A percentile compares a stretch with the other conserved stretches of the same genome.
phyloP scores from a whole-genome alignment of 2,329 filamentous ascomycete genomes.

The Aspergillus alliaceus region DNA sequence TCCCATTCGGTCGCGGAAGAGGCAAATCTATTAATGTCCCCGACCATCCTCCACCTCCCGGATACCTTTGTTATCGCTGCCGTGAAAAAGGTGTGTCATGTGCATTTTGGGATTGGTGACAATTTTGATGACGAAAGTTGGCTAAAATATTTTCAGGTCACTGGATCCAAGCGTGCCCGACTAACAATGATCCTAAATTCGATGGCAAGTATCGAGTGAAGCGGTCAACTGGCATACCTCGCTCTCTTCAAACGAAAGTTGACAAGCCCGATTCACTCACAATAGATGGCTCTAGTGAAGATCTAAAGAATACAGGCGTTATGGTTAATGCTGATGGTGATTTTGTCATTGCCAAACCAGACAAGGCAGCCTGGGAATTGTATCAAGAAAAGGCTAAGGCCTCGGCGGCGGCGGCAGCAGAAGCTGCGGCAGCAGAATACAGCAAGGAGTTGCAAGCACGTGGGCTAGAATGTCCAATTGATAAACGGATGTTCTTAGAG shows the following conservation, averaged over 20 bases:
- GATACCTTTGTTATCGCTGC: constrained; percentile 95
- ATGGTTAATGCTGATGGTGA: constrained; percentile 98
- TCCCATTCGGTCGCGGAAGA: constrained; percentile 41
- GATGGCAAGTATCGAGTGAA: constrained; percentile 92
- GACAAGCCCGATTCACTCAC: constrained; percentile 80
- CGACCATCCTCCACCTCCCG: constrained; percentile 87
- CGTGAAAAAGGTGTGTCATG: constrained; percentile 71
- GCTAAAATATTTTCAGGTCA: constrained; percentile 58
- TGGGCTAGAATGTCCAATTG: constrained; percentile 89
- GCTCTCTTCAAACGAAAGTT: constrained; percentile 91
- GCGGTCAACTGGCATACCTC: constrained; percentile 93
- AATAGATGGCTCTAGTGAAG: constrained; percentile 74
- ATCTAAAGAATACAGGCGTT: constrained; percentile 79
- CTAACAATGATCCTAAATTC: constrained; percentile 96
- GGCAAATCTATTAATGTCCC: constrained; percentile 66
- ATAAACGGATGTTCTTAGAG: constrained; percentile 97
- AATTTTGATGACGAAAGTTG: neutral
- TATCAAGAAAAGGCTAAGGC: constrained; percentile 93
- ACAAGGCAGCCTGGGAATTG: constrained; percentile 94
- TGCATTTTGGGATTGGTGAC: neutral
- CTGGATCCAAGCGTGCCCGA: constrained; percentile 97
- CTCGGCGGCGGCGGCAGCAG: constrained; percentile 76
- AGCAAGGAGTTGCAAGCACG: constrained; percentile 85
- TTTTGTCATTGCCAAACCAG: constrained; percentile 93
- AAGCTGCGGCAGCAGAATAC: constrained; percentile 73